Conservation (phyloP, 2,329 filamentous ascomycete genomes). For the Penicillium sp. region DNA sequence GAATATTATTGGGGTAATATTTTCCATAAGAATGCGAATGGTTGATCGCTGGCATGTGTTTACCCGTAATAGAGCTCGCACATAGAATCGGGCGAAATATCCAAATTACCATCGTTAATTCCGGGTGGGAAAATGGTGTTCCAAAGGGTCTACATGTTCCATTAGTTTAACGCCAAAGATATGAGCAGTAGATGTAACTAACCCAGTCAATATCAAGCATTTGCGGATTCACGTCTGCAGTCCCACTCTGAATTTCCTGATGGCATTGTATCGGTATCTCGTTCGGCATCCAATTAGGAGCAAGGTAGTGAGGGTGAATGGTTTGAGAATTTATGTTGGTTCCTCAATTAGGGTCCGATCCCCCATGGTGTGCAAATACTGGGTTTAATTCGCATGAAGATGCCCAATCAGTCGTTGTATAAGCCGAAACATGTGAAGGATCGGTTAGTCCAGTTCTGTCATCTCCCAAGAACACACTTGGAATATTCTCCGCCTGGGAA, state of each 20-base stretch:
- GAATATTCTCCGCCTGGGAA: background rate
- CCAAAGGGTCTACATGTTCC: background rate
- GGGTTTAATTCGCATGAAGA: too few relatives aligned
- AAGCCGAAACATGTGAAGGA: background rate
- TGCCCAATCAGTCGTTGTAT: background rate
- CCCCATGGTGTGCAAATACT: background rate
- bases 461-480: background rate
- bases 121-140: constrained; percentile 2
- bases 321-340: background rate
- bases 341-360: background rate
- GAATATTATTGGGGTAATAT: too few relatives aligned
- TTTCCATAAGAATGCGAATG: too few relatives aligned
- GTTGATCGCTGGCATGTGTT: too few relatives aligned
- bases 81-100: constrained; percentile 1
- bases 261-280: background rate
- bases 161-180: background rate
- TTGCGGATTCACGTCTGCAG: background rate
- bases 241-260: background rate
- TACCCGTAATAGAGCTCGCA: background rate
- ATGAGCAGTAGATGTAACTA: background rate
- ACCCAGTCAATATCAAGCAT: constrained; percentile 11
- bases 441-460: background rate
- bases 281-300: background rate
- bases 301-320: background rate
- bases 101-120: constrained; percentile 2